phyloP scores from a whole-genome alignment of 2,329 filamentous ascomycete genomes.

The Alternaria panax region DNA sequence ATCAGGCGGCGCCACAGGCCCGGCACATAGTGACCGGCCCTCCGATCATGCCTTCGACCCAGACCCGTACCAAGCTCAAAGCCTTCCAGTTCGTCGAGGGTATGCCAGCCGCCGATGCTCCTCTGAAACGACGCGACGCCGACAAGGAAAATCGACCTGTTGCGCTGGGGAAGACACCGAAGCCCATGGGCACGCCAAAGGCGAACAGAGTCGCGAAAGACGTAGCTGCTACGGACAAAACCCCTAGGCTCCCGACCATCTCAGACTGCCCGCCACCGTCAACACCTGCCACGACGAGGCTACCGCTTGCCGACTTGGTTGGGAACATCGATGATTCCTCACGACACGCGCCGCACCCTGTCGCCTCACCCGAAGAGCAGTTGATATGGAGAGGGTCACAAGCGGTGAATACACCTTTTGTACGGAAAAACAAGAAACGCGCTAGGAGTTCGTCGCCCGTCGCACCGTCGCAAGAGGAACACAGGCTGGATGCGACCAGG shows the following conservation, averaged over 20 bases:
- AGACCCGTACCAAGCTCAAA: slow-evolving; percentile 63
- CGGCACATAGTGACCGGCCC: slow-evolving; percentile 46
- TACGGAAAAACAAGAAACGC: slow-evolving; percentile 54
- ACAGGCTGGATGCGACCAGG: slow-evolving; percentile 32
- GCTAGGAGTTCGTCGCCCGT: slow-evolving; percentile 57
- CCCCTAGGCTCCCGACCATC: slow-evolving; percentile 36
- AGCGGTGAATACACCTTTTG: slow-evolving; percentile 52
- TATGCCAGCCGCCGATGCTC: slow-evolving; percentile 30
- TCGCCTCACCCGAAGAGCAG: slow-evolving; percentile 67
- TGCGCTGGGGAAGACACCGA: slow-evolving; percentile 14
- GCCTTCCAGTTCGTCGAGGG: slow-evolving; percentile 61
- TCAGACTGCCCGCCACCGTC: slow-evolving; percentile 57
- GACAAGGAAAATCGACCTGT: slow-evolving; percentile 55
- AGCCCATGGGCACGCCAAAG: slow-evolving; percentile 31
- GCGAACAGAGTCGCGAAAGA: slow-evolving; percentile 22
- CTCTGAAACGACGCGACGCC: slow-evolving; percentile 35
- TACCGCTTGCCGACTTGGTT: slow-evolving; percentile 67
- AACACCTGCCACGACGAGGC: slow-evolving; percentile 64
- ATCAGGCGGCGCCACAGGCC: slow-evolving; percentile 35
- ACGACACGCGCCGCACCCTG: slow-evolving; percentile 55
- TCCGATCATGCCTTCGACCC: slow-evolving; percentile 59
- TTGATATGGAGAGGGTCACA: slow-evolving; percentile 64
- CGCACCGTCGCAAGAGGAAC: slow-evolving; percentile 50
- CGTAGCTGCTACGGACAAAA: slow-evolving; percentile 29
- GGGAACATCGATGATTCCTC: slow-evolving; percentile 66